Evolutionary conservation across 768 basidiomycete genomes (phyloP).

Genomic region (Auricularia auricula-judae): DNA sequence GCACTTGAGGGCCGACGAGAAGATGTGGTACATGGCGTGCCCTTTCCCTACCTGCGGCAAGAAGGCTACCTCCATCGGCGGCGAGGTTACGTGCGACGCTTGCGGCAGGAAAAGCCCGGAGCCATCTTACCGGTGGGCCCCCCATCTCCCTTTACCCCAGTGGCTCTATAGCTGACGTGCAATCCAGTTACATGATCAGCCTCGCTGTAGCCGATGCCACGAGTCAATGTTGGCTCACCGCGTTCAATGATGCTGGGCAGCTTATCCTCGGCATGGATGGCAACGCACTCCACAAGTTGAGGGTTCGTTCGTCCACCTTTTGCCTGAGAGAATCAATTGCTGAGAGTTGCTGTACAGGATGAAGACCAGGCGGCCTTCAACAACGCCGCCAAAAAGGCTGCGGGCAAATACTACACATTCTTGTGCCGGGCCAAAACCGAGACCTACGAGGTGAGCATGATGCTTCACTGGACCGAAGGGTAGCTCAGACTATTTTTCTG

Average conservation of each 20-base stretch:
- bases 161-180: no score
- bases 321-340: neutral
- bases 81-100: conserved; percentile 88
- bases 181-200: conserved; percentile 60
- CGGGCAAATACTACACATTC: conserved; percentile 69
- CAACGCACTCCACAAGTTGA: conserved; percentile 65
- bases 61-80: conserved; percentile 65
- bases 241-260: conserved; percentile 87
- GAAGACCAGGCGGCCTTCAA: conserved; percentile 44
- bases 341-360: conserved; percentile 29
- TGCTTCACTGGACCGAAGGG: conserved; percentile 2
- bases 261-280: conserved; percentile 68
- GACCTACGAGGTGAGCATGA: conserved; percentile 57
- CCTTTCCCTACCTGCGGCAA: conserved; percentile 85
- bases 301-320: conserved; percentile 29
- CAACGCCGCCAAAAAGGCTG: conserved; percentile 47
- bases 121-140: conserved; percentile 65
- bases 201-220: conserved; percentile 87
- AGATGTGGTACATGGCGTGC: conserved; percentile 83
- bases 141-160: neutral
- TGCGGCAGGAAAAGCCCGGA: conserved; percentile 60
- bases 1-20: conserved; percentile 72
- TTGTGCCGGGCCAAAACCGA: conserved; percentile 80
- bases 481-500: conserved; percentile 1
- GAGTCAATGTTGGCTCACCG: conserved; percentile 84